phyloP scores from a whole-genome alignment of 208 protist species.

The Acanthamoeba healyi region DNA sequence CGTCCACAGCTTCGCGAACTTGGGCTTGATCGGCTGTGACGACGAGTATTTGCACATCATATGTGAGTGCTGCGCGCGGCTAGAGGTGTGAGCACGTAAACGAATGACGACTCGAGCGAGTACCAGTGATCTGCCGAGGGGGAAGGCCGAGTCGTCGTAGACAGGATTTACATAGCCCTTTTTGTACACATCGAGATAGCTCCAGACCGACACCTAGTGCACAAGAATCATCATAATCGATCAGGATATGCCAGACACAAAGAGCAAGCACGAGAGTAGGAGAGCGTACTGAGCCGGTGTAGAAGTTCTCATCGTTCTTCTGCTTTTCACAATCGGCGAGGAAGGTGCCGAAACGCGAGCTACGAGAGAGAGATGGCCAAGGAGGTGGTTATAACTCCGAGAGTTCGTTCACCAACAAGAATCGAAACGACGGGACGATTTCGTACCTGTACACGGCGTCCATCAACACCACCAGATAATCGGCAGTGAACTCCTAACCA shows the following conservation, averaged over 20 bases:
- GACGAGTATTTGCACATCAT: background rate
- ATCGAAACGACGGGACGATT: background rate
- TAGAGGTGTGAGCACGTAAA: background rate
- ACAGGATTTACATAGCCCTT: background rate
- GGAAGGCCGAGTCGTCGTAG: background rate
- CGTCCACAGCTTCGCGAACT: slow-evolving; percentile 26
- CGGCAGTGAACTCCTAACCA: slow-evolving; percentile 21
- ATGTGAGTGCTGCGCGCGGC: no score
- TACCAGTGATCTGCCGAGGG: slow-evolving; percentile 4
- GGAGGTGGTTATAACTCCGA: no score
- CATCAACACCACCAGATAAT: slow-evolving; percentile 26
- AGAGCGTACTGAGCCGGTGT: background rate
- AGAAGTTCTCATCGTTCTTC: slow-evolving; percentile 20
- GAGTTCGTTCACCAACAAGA: no score
- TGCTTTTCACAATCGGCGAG: background rate
- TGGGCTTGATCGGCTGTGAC: background rate
- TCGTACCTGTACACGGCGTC: slow-evolving; percentile 14
- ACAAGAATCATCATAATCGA: background rate
- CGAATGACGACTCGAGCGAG: no score
- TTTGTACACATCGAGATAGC: slow-evolving; percentile 1
- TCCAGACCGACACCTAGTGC: slow-evolving; percentile 28
- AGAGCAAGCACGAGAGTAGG: background rate
- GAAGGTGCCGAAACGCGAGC: slow-evolving; percentile 30
- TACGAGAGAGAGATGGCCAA: background rate
- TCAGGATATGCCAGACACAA: background rate